These are phyloP conservation scores for Fistulina hepatica DNA, from an alignment of 1,284 basidiomycete genomes.

Conservation along the genomic window DNA sequence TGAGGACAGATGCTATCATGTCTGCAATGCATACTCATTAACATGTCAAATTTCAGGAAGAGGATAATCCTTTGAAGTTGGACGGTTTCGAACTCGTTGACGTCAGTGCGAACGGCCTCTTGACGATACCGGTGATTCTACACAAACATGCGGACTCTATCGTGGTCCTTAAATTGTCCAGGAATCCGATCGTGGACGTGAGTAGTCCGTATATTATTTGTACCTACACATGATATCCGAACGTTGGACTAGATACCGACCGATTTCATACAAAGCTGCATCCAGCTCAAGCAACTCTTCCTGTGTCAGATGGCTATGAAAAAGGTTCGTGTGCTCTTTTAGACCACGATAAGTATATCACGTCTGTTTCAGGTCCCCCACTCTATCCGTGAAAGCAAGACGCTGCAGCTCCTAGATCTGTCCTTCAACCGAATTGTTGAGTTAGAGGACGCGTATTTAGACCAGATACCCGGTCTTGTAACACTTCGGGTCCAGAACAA, in stretches of 20 bases:
- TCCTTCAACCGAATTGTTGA: constrained; percentile 91
- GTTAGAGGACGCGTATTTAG: constrained; percentile 77
- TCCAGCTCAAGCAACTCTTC: constrained; percentile 74
- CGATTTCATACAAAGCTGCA: constrained; percentile 92
- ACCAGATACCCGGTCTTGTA: constrained; percentile 65
- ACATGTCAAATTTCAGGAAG: constrained; percentile 41
- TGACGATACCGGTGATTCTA: constrained; percentile 84
- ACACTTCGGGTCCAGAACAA: constrained; percentile 88
- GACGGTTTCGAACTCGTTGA: constrained; percentile 80
- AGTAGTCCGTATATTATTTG: too few species aligned
- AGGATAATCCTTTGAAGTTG: constrained; percentile 63
- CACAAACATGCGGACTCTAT: constrained; percentile 85
- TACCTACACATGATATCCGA: too few species aligned
- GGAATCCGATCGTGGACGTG: constrained; percentile 95
- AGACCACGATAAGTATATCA: too few species aligned
- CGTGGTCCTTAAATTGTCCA: constrained; percentile 80
- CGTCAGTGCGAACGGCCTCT: constrained; percentile 73
- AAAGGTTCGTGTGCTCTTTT: too few species aligned
- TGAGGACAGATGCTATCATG: too few species aligned
- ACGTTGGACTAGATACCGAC: constrained; percentile 93
- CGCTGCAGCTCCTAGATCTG: constrained; percentile 79
- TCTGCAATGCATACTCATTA: constrained; percentile 3
- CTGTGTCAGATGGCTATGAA: constrained; percentile 95
- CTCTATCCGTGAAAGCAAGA: constrained; percentile 66
- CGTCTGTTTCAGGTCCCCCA: too few species aligned